phyloP scores from a whole-genome alignment of 768 basidiomycete genomes.

The Wakefieldia striispora region DNA sequence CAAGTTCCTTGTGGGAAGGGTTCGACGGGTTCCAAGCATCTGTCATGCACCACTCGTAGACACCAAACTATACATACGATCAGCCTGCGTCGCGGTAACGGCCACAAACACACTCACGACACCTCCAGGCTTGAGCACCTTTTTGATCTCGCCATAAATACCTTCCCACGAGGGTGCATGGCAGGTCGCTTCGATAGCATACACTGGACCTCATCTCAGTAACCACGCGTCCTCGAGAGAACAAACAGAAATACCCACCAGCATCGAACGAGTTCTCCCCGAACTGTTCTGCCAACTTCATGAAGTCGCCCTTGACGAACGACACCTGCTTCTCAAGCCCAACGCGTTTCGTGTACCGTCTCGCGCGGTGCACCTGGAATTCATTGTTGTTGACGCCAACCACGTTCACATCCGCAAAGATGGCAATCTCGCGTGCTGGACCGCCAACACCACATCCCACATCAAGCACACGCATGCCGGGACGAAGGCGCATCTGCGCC shows the following conservation, averaged over 20 bases:
- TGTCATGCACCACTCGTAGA: constrained; percentile 99
- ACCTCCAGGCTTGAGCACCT: constrained; percentile 95
- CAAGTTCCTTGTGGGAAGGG: constrained; percentile 85
- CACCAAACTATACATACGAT: constrained; percentile 67
- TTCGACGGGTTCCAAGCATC: constrained; percentile 86
- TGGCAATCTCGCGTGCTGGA: constrained; percentile 92
- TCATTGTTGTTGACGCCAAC: constrained; percentile 95
- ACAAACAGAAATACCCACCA: constrained; percentile 45
- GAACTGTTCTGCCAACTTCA: constrained; percentile 90
- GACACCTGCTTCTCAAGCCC: constrained; percentile 75
- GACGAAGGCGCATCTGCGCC: constrained; percentile 74
- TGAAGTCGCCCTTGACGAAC: constrained; percentile 94
- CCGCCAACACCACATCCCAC: constrained; percentile 99
- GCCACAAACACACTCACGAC: constrained; percentile 52
- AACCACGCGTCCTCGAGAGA: background rate
- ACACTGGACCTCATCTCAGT: constrained; percentile 49
- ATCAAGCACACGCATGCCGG: constrained; percentile 95
- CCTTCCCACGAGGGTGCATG: constrained; percentile 97
- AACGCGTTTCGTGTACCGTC: constrained; percentile 72
- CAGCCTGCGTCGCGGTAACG: background rate
- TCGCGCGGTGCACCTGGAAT: constrained; percentile 88
- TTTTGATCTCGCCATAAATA: constrained; percentile 89
- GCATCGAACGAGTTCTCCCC: constrained; percentile 94
- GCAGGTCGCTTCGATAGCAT: constrained; percentile 96
- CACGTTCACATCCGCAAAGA: constrained; percentile 82